phyloP scores from a whole-genome alignment of 257 asterid species.

The Orobanche coerulescens region DNA sequence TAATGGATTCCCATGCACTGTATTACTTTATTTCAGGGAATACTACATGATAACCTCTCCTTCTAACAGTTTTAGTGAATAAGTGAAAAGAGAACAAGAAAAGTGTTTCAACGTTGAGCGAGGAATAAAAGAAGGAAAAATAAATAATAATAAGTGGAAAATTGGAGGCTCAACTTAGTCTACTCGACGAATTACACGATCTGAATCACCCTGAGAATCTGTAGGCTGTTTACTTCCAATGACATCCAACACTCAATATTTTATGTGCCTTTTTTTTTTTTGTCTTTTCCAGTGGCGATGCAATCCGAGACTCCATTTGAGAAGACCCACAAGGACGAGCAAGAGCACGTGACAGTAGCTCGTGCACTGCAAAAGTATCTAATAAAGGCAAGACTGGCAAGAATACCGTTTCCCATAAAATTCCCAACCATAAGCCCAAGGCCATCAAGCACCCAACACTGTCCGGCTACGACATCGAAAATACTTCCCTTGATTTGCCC shows the following conservation, averaged over 20 bases:
- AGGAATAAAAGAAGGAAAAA: not conserved
- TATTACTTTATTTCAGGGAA: not conserved
- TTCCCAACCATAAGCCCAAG: conserved; percentile 56
- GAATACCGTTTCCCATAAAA: conserved; percentile 62
- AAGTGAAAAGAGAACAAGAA: not conserved
- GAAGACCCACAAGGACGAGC: conserved; percentile 62
- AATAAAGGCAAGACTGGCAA: conserved; percentile 53
- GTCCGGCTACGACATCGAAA: conserved; percentile 67
- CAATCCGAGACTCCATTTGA: conserved; percentile 59
- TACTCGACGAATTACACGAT: conserved; percentile 3
- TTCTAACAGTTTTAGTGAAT: not conserved
- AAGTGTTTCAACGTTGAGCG: not conserved
- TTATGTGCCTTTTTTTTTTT: conserved; percentile 19
- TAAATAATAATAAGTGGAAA: not conserved
- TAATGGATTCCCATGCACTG: not conserved
- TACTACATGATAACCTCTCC: not conserved
- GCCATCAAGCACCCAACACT: conserved; percentile 46
- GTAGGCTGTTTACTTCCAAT: not conserved
- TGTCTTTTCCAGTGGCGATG: conserved; percentile 57
- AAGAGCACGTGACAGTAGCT: conserved; percentile 88
- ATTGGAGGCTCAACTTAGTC: not conserved
- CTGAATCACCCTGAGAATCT: conserved; percentile 4
- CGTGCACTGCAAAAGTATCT: conserved; percentile 81
- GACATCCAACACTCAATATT: conserved; percentile 7
- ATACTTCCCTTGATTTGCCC: conserved; percentile 89